phyloP scores from a whole-genome alignment of 768 basidiomycete genomes.

The Exsudoporus frostii region DNA sequence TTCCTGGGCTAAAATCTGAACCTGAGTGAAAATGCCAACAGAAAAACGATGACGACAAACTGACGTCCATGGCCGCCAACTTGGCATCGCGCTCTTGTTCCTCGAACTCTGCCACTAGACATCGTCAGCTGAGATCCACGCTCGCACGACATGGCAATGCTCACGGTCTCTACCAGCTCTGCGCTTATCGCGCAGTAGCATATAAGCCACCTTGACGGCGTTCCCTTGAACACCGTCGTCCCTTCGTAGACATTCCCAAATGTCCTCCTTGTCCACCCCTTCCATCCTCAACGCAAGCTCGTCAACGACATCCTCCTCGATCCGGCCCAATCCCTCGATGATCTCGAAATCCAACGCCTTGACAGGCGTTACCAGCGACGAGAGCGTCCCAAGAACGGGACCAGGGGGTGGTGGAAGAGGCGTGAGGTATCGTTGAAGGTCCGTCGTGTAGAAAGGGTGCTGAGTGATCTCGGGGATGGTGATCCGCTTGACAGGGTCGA shows the following conservation, averaged over 20 bases:
- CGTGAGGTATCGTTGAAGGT: conserved; percentile 83
- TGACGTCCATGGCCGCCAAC: conserved; percentile 74
- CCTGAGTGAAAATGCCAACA: background rate
- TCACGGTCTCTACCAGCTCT: conserved; percentile 80
- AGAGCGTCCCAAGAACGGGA: conserved; percentile 71
- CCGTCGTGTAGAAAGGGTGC: conserved; percentile 85
- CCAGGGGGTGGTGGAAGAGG: conserved; percentile 77
- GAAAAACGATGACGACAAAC: conserved; percentile 34
- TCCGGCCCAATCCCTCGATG: conserved; percentile 87
- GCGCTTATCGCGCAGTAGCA: conserved; percentile 86
- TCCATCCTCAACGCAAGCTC: conserved; percentile 71
- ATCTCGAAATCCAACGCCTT: conserved; percentile 75
- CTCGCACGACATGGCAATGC: conserved; percentile 30
- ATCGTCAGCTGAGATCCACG: conserved; percentile 12
- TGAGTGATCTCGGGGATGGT: conserved; percentile 89
- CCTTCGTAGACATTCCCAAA: conserved; percentile 80
- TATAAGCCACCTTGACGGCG: conserved; percentile 94
- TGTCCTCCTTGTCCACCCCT: conserved; percentile 75
- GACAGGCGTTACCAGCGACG: conserved; percentile 65
- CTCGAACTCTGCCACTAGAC: conserved; percentile 68
- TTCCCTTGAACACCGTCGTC: conserved; percentile 88
- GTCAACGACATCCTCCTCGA: conserved; percentile 89
- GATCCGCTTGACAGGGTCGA: conserved; percentile 93
- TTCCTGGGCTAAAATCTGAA: conserved; percentile 56
- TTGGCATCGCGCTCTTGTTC: conserved; percentile 85